Conservation (phyloP, 495 filamentous ascomycete species). For the Massariosphaeria phaeospora region DNA sequence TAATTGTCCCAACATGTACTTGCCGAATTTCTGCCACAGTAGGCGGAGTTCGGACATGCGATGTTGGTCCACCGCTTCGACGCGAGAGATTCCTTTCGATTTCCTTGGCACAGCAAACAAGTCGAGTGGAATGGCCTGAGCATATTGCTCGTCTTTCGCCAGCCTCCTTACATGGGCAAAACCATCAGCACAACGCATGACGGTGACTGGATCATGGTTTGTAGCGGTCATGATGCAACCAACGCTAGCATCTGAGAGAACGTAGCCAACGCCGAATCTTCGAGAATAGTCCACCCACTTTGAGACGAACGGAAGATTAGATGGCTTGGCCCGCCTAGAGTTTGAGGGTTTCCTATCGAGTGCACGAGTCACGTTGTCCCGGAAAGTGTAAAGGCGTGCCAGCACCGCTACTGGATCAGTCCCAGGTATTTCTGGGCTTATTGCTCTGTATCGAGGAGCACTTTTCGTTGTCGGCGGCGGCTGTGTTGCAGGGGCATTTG, state of each 20-base stretch:
- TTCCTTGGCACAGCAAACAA: slow-evolving; percentile 69
- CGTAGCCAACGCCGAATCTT: slow-evolving; percentile 41
- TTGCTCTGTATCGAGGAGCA: neutral
- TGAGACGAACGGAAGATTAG: slow-evolving; percentile 38
- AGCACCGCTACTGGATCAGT: slow-evolving; percentile 39
- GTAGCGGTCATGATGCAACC: slow-evolving; percentile 38
- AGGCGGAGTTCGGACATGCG: slow-evolving; percentile 66
- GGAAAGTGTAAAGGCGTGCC: slow-evolving; percentile 33
- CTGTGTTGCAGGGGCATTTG: neutral
- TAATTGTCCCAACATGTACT: slow-evolving; percentile 77
- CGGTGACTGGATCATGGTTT: slow-evolving; percentile 33
- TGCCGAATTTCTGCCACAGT: slow-evolving; percentile 86
- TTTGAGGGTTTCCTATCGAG: slow-evolving; percentile 26
- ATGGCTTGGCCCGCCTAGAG: neutral
- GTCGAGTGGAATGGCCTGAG: slow-evolving; percentile 65
- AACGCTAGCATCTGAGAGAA: slow-evolving; percentile 41
- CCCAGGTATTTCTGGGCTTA: neutral
- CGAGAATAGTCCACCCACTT: slow-evolving; percentile 45
- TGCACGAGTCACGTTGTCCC: slow-evolving; percentile 37
- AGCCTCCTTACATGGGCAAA: slow-evolving; percentile 52
- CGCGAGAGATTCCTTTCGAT: slow-evolving; percentile 56
- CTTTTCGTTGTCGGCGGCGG: neutral
- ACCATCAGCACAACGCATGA: slow-evolving; percentile 39
- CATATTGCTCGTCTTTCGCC: slow-evolving; percentile 52
- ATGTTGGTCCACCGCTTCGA: slow-evolving; percentile 54